phyloP scores from a whole-genome alignment of 768 basidiomycete species.

The Fomitopsis serialis region DNA sequence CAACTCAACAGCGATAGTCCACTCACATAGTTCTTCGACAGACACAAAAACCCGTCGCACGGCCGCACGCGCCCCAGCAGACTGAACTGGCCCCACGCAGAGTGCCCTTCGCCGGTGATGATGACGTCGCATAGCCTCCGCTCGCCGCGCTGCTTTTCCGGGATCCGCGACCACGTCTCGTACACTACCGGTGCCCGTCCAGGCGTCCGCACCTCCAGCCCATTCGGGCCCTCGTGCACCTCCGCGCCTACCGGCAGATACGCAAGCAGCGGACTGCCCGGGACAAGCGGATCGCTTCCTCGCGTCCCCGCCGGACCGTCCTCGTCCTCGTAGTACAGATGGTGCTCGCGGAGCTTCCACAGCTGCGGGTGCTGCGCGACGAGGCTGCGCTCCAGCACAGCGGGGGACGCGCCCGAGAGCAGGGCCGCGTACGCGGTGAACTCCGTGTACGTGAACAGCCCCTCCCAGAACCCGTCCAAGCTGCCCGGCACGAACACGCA shows the following conservation, averaged over 20 bases:
- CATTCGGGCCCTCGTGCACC: constrained; percentile 42
- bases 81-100: constrained; percentile 86
- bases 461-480: constrained; percentile 78
- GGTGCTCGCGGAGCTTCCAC: constrained; percentile 81
- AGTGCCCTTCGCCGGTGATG: constrained; percentile 83
- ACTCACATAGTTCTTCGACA: constrained; percentile 81
- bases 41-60: constrained; percentile 73
- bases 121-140: constrained; percentile 51
- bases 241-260: constrained; percentile 52
- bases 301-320: constrained; percentile 15
- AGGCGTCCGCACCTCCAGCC: constrained; percentile 44
- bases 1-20: background rate
- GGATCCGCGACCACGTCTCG: constrained; percentile 11
- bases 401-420: constrained; percentile 61
- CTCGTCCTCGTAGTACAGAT: constrained; percentile 35
- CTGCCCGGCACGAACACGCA: constrained; percentile 59
- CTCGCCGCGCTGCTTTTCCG: background rate
- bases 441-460: constrained; percentile 77
- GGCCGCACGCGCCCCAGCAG: constrained; percentile 75
- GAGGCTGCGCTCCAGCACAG: constrained; percentile 63
- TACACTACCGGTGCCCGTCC: constrained; percentile 27
- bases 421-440: constrained; percentile 81
- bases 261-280: constrained; percentile 23
- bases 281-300: background rate
- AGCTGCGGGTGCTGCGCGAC: constrained; percentile 86